These are phyloP conservation scores for Artemisia argyi DNA, from an alignment of 129 eudicot genomes.

Conservation along the genomic window DNA sequence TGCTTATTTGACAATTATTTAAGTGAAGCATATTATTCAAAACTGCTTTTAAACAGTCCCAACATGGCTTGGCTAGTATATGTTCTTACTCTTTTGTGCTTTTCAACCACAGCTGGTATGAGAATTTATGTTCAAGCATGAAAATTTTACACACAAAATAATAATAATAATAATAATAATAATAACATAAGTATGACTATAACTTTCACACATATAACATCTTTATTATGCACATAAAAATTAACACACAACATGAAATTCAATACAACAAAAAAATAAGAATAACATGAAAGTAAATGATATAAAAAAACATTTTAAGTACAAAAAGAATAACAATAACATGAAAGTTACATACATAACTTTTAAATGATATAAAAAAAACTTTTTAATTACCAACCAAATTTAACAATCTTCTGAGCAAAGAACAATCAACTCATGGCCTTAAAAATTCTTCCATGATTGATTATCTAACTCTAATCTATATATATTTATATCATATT, in stretches of 20 bases:
- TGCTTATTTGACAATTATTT: too few species aligned
- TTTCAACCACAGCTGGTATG: constrained; percentile 33
- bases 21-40: constrained; percentile 2
- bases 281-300: background rate
- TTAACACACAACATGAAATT: background rate
- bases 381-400: constrained; percentile 41
- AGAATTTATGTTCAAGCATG: constrained; percentile 24
- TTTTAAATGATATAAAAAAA: background rate
- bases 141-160: constrained; percentile 5
- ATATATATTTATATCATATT: constrained; percentile 21
- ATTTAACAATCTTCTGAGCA: constrained; percentile 19
- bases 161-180: too few species aligned
- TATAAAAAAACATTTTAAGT: constrained; percentile 4
- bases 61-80: constrained; percentile 25
- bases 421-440: constrained; percentile 30
- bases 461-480: constrained; percentile 6
- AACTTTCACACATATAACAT: constrained; percentile 2
- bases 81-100: constrained; percentile 29
- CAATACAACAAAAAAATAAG: background rate
- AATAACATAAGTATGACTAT: constrained; percentile 24
- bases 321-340: constrained; percentile 1
- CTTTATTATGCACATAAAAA: constrained; percentile 11
- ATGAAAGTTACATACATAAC: background rate
- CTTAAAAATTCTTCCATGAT: constrained; percentile 41
- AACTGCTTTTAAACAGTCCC: too few species aligned